phyloP scores from a whole-genome alignment of 1,284 basidiomycete species.

The Xerocomus amazonicus region DNA sequence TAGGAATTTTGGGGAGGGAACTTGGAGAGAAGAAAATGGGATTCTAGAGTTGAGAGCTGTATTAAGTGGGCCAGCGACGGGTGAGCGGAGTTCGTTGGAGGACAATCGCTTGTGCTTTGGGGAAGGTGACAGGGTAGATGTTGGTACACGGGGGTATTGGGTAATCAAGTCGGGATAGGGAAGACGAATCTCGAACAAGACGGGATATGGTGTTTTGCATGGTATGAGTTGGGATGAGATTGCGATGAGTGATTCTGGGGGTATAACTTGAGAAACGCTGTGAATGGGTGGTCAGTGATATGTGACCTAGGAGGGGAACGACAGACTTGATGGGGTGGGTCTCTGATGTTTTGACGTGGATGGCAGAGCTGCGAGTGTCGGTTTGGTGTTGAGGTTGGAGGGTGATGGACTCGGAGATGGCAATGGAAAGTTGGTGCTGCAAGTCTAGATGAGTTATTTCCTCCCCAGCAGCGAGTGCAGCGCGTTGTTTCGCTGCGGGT shows the following conservation, averaged over 20 bases:
- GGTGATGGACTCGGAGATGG: constrained; percentile 21
- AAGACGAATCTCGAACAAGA: constrained; percentile 44
- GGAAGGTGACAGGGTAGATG: constrained; percentile 13
- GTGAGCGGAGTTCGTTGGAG: constrained; percentile 31
- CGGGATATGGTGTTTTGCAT: constrained; percentile 36
- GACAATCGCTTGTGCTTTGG: constrained; percentile 22
- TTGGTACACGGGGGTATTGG: constrained; percentile 23
- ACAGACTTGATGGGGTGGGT: constrained; percentile 82
- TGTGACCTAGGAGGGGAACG: neutral
- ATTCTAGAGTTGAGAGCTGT: constrained; percentile 44
- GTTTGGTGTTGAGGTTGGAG: constrained; percentile 1
- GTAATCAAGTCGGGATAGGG: constrained; percentile 43
- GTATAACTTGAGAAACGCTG: constrained; percentile 67
- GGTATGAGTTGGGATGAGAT: constrained; percentile 51
- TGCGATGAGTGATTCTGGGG: constrained; percentile 53
- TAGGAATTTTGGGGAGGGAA: constrained; percentile 19
- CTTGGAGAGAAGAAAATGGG: constrained; percentile 19
- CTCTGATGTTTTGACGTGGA: constrained; percentile 66
- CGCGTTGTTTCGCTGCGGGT: constrained; percentile 25
- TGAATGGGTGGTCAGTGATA: constrained; percentile 10
- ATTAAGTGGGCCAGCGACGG: constrained; percentile 42
- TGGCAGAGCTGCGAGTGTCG: constrained; percentile 10
- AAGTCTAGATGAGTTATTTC: constrained; percentile 18
- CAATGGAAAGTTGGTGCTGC: constrained; percentile 22
- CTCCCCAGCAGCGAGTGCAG: constrained; percentile 21